A percentile compares a stretch with the other conserved stretches of the same genome.
Evolutionary conservation across 306 rosid genomes (phyloP).

Genomic region (Dalbergia oliveri): DNA sequence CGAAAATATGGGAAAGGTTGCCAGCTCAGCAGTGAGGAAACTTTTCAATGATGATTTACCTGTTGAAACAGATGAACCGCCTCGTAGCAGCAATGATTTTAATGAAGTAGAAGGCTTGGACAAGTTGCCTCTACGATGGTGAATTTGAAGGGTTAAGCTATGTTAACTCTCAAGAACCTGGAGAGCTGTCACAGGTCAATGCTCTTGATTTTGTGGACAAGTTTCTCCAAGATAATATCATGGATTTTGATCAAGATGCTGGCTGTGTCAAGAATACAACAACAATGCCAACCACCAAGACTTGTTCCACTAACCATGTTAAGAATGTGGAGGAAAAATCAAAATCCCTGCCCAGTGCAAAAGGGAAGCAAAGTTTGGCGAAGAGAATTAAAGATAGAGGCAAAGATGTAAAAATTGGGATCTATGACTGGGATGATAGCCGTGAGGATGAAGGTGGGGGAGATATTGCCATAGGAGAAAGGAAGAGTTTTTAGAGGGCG

Average conservation of each 20-base stretch:
- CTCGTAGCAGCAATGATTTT: conserved; percentile 41
- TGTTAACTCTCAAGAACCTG: conserved; percentile 89
- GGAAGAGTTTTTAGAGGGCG: conserved; percentile 62
- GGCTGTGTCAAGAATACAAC: conserved; percentile 39
- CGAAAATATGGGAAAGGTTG: conserved; percentile 50
- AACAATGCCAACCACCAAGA: background rate
- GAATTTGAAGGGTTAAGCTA: conserved; percentile 79
- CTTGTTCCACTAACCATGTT: conserved; percentile 34
- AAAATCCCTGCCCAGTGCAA: conserved; percentile 51
- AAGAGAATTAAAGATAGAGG: conserved; percentile 61
- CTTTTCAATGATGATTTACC: conserved; percentile 70
- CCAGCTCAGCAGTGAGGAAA: conserved; percentile 73
- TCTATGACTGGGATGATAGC: conserved; percentile 91
- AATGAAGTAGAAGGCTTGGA: conserved; percentile 50
- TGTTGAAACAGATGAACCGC: conserved; percentile 44
- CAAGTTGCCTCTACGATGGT: conserved; percentile 55
- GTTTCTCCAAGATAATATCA: conserved; percentile 64
- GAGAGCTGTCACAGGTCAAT: conserved; percentile 78
- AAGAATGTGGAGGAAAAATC: conserved; percentile 52
- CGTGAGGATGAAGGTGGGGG: conserved; percentile 97
- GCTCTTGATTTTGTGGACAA: conserved; percentile 87
- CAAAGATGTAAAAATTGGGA: conserved; percentile 52
- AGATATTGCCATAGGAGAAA: conserved; percentile 75
- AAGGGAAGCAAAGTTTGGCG: conserved; percentile 71
- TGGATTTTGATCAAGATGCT: conserved; percentile 62